Evolutionary conservation across 2,329 filamentous ascomycete genomes (phyloP).

Genomic region (Akanthomyces uredinophilus): DNA sequence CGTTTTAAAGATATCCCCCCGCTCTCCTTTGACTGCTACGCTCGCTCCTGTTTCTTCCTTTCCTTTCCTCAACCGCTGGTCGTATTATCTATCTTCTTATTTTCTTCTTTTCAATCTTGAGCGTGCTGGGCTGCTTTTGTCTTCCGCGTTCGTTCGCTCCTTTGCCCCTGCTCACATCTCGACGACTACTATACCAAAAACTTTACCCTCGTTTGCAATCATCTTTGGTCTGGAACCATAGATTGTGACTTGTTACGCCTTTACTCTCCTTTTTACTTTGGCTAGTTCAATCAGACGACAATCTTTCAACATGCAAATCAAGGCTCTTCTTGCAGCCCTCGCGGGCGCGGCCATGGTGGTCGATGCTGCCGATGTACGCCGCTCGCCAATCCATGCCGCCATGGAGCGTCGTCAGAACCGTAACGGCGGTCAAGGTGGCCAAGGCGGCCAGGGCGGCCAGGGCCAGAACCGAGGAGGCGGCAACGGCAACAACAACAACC

Average conservation of each 20-base stretch:
- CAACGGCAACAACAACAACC: conserved; percentile 21
- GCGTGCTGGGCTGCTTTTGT: conserved; percentile 26
- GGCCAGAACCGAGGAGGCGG: conserved; percentile 14
- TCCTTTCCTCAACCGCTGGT: conserved; percentile 25
- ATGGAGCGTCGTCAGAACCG: conserved; percentile 39
- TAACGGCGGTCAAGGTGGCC: conserved; percentile 18
- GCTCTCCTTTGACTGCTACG: conserved; percentile 17
- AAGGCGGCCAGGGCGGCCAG: conserved; percentile 18
- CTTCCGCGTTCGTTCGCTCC: conserved; percentile 43
- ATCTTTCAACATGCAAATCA: conserved; percentile 42
- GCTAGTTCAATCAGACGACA: conserved; percentile 23
- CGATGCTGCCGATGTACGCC: conserved; percentile 41
- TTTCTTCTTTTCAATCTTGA: conserved; percentile 28
- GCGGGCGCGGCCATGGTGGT: conserved; percentile 41
- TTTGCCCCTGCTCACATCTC: conserved; percentile 27
- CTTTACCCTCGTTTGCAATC: conserved; percentile 32
- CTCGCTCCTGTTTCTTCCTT: conserved; percentile 19
- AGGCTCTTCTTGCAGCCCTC: conserved; percentile 44
- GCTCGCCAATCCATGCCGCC: conserved; percentile 31
- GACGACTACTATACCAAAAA: conserved; percentile 15
- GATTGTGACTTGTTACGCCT: conserved; percentile 17
- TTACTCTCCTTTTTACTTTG: conserved; percentile 22
- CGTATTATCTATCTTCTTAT: conserved; percentile 25
- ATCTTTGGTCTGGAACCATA: conserved; percentile 46
- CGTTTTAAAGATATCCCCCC: conserved; percentile 15